phyloP scores from a whole-genome alignment of 2,329 filamentous ascomycete species.

The Alternaria tenuissima region DNA sequence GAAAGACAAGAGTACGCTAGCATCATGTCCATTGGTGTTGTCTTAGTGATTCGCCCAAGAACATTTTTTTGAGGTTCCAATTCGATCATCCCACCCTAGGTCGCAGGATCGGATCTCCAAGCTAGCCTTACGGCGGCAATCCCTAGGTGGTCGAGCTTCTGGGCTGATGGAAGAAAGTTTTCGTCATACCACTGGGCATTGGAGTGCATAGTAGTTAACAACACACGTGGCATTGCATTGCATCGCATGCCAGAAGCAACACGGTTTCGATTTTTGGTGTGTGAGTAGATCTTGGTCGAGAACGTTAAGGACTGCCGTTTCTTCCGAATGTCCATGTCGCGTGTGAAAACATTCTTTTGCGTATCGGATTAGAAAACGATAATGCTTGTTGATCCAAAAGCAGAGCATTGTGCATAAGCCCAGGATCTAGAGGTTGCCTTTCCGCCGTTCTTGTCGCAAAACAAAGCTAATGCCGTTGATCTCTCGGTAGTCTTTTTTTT shows the following conservation, averaged over 20 bases:
- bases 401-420: neutral
- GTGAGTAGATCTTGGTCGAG: neutral
- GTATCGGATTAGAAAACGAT: neutral
- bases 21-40: neutral
- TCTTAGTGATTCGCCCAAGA: neutral
- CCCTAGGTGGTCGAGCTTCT: neutral
- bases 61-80: neutral
- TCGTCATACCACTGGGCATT: neutral
- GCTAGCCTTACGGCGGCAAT: neutral
- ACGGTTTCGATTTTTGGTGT: too few species aligned
- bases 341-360: neutral
- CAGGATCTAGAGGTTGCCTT: neutral
- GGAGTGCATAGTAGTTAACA: neutral
- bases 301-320: neutral
- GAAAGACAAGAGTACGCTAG: neutral
- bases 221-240: neutral
- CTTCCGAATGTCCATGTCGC: neutral
- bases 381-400: slow-evolving; percentile 2
- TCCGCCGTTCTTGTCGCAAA: neutral
- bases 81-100: neutral
- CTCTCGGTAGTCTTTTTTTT: neutral
- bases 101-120: neutral
- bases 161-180: neutral
- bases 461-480: neutral
- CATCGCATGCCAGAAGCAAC: neutral